Evolutionary conservation across 331 rosid species (phyloP), one percentile per base, ranked within the genome.

Genomic region (Malus hybrid): DNA sequence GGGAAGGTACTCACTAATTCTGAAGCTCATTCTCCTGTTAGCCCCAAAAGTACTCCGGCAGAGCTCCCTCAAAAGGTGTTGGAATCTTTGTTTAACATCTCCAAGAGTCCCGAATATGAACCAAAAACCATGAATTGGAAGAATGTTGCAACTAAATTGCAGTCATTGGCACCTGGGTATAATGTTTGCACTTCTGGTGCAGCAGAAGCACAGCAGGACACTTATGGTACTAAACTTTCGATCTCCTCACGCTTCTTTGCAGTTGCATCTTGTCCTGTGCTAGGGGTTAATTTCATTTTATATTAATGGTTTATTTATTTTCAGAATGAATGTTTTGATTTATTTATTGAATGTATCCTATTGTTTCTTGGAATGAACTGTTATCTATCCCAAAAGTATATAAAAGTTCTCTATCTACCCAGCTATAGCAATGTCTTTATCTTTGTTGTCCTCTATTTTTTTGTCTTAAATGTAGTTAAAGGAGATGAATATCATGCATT

Each of bases 31-130:
- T 70, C 78, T 70, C 72, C 83, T 52, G 63, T 63, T 74, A 76
- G 83, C 83, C 70, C 74, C 28, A 83, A 78, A 76, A 78, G 48
- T 87, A 60, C 81, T 15, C 82, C 80, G 66, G 89, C 85, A 28
- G 80, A 87, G 31, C 93, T 90, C 75, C 86, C 99, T 76, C 97
- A 94, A 65, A 85, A 82, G 86, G 86, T 94, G 81, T 85, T 92
- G 88, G 96, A 92, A 24, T 87, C 96, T 67, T 78, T 94, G 82
- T 94, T 90, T 81, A 86, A 94, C 46, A 54, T 92, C 60, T 76
- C 89, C n/a, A 84, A 80, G 79, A 87, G 89, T 77, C 76, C 88
- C 61, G 88, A 81, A 80, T 80, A 85, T 73, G 88, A 83, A 73
- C 88, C 89, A 69, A 80, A 70, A 59, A 67, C 89, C 72, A 86